Percentiles rank a stretch among this genome's conserved stretches.
Conservation (phyloP, 768 basidiomycete species). For the Suillus variegatus region DNA sequence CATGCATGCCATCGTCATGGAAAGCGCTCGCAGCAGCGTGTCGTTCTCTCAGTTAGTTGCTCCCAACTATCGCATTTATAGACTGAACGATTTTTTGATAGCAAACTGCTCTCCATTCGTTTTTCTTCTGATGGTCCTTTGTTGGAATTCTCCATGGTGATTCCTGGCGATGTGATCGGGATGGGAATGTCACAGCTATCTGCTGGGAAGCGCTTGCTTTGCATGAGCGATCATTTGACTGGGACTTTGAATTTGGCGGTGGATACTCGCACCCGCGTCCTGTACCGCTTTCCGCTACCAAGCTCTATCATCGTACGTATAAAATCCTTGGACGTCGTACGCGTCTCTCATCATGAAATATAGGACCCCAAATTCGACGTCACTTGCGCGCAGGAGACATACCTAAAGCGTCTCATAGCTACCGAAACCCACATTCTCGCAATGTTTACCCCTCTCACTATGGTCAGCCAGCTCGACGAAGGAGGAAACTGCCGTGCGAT, state of each 20-base stretch:
- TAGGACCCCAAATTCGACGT: background rate
- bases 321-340: too few relatives aligned
- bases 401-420: constrained; percentile 6
- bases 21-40: background rate
- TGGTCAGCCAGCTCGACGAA: background rate
- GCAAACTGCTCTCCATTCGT: background rate
- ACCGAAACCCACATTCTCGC: constrained; percentile 5
- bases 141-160: background rate
- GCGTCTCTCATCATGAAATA: background rate
- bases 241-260: constrained; percentile 1
- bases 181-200: constrained; percentile 4
- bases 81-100: background rate
- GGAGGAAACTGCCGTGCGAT: background rate
- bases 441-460: constrained; percentile 4
- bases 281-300: background rate
- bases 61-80: background rate
- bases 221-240: constrained; percentile 6
- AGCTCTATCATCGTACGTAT: background rate
- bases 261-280: background rate
- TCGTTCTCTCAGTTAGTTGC: background rate
- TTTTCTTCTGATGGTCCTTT: background rate
- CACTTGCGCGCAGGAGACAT: background rate
- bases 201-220: background rate
- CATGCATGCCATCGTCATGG: background rate
- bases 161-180: background rate